Base-by-base conservation (phyloP, 2,329 filamentous ascomycete genomes). In the Ascochyta lentis region DNA sequence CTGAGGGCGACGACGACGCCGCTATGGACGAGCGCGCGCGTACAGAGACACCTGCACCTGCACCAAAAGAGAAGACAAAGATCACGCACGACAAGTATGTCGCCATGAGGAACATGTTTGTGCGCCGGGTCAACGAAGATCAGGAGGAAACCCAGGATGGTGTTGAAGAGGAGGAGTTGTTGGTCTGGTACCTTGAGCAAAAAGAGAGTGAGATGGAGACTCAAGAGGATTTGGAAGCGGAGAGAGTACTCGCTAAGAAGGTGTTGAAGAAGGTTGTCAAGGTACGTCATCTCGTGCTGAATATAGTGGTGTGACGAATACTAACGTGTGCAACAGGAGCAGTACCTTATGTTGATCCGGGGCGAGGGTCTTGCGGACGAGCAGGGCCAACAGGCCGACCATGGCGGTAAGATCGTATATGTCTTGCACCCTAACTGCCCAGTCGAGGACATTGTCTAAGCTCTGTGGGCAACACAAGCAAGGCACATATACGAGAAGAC, bases 21-120 rank as follows among this genome's bases (percentile, higher is more conserved):
- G 54, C 64, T 6, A 73, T 74, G 71, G 67, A 68, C 12, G 60
- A 66, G 35, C 49, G 62, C 46, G 66, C 61, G 15, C 59, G 62
- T 33, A 70, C 33, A 73, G 78, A 51, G 40, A 78, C 70, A 23
- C 79, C 77, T 50, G 77, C 75, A 23, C 76, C 77, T 9, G 58
- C 48, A 26, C 46, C 49, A 31, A 72, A 81, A 45, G 80, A 83
- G 65, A 92, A 89, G 78, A 95, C 91, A 49, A 95, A 92, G 69
- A 94, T 99, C 71, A 96, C 92, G 3, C 96, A 96, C 70, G 94
- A 98, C 69, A 95, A 96, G 77, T 99, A 96, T 77, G 90, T 94
- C 73, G 84, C 86, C 69, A 96, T 98, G 75, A 86, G 96, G 56
- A 96, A 96, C 73, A 78, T 91, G 69, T 82, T 99, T 42, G 90